These are phyloP conservation scores for Lactifluus pinguis DNA, from an alignment of 768 basidiomycete genomes.

Conservation along the genomic window DNA sequence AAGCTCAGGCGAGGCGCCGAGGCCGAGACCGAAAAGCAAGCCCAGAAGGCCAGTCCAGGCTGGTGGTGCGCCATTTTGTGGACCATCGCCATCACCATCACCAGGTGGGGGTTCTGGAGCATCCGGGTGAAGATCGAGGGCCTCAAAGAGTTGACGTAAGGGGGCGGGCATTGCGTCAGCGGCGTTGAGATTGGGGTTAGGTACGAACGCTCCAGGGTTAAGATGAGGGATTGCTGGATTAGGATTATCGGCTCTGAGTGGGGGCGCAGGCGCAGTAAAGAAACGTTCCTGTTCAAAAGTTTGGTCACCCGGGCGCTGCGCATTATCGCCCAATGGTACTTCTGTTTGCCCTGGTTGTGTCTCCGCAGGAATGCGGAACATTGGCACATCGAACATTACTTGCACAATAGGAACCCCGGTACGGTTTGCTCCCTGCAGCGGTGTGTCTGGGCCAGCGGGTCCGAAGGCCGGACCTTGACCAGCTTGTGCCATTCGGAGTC, in stretches of 20 bases:
- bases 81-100: background rate
- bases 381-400: conserved; percentile 9
- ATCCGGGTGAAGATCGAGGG: conserved; percentile 2
- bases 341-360: background rate
- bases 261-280: background rate
- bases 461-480: conserved; percentile 2
- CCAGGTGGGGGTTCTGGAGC: background rate
- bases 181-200: background rate
- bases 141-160: conserved; percentile 7
- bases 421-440: background rate
- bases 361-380: conserved; percentile 11
- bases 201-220: background rate
- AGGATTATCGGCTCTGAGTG: background rate
- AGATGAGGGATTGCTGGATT: background rate
- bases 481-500: conserved; percentile 3
- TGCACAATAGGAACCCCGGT: conserved; percentile 6
- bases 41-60: conserved; percentile 10
- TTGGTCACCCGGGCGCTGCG: background rate
- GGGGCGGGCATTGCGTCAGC: background rate
- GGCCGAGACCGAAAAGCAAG: conserved; percentile 13
- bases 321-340: background rate
- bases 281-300: background rate
- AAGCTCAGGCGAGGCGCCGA: conserved; percentile 22
- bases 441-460: background rate
- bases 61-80: conserved; percentile 7